Evolutionary conservation across 208 protist species (phyloP).

Genomic region (Trypanosomatidae sp.): DNA sequence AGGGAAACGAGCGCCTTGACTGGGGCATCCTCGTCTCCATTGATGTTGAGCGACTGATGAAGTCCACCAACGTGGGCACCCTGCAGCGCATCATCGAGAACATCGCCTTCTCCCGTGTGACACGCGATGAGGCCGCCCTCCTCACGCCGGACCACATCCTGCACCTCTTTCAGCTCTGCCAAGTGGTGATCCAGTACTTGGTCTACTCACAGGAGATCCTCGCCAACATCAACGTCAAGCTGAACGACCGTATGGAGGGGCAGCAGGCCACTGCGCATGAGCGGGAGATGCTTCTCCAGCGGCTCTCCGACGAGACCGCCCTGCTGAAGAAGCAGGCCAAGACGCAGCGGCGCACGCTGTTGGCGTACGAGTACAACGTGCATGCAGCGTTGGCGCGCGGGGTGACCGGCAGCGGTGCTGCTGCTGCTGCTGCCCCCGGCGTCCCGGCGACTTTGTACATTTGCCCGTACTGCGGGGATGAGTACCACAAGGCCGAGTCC

Average conservation of each 20-base stretch:
- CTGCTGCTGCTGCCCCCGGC: background rate
- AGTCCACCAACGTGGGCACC: constrained; percentile 84
- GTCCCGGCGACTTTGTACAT: constrained; percentile 7
- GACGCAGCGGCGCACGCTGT: constrained; percentile 72
- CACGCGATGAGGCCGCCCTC: constrained; percentile 84
- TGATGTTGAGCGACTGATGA: constrained; percentile 75
- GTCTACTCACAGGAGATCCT: constrained; percentile 88
- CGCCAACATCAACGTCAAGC: constrained; percentile 76
- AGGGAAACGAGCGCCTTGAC: constrained; percentile 87
- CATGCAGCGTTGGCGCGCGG: constrained; percentile 25
- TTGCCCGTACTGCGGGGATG: constrained; percentile 76
- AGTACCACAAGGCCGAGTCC: constrained; percentile 85
- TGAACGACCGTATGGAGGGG: constrained; percentile 60
- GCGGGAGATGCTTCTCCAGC: constrained; percentile 34
- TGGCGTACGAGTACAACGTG: constrained; percentile 85
- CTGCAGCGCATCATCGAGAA: constrained; percentile 89
- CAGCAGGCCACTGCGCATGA: constrained; percentile 37
- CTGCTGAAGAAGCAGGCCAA: constrained; percentile 84
- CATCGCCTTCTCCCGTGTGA: constrained; percentile 84
- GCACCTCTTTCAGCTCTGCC: constrained; percentile 82
- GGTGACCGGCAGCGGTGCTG: constrained; percentile 2
- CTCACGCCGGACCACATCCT: constrained; percentile 85
- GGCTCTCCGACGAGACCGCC: constrained; percentile 56
- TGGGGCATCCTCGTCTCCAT: constrained; percentile 90
- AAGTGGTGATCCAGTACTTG: constrained; percentile 90